Conservation (phyloP, 1,284 basidiomycete species). For the Leccinum pachyderme region DNA sequence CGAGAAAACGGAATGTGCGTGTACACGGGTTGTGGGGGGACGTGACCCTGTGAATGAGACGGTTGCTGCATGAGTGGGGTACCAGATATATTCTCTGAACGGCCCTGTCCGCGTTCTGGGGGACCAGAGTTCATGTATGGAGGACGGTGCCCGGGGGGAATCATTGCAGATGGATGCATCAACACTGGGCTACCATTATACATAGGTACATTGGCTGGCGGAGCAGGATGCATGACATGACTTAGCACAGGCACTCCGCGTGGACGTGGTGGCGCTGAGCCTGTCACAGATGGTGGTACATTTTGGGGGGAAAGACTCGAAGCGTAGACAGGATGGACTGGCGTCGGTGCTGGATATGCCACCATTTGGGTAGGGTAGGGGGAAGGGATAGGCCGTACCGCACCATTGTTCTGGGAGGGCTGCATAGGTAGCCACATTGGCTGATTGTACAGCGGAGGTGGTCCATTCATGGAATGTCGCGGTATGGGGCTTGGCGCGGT, state of each 20-base stretch:
- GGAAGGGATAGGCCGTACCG: slow-evolving; percentile 57
- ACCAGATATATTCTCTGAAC: slow-evolving; percentile 27
- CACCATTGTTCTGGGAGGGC: slow-evolving; percentile 44
- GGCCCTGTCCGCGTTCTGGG: slow-evolving; percentile 29
- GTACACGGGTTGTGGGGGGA: slow-evolving; percentile 33
- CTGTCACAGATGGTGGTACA: slow-evolving; percentile 38
- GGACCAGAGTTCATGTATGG: slow-evolving; percentile 28
- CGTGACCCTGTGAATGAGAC: slow-evolving; percentile 26
- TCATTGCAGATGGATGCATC: slow-evolving; percentile 52
- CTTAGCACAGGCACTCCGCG: slow-evolving; percentile 56
- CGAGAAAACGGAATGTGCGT: slow-evolving; percentile 36
- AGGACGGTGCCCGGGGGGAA: slow-evolving; percentile 31
- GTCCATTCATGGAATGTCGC: slow-evolving; percentile 59
- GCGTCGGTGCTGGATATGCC: slow-evolving; percentile 54
- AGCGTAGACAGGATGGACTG: slow-evolving; percentile 50
- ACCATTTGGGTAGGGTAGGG: slow-evolving; percentile 67
- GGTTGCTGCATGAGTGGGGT: slow-evolving; percentile 30
- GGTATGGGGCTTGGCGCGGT: slow-evolving; percentile 62
- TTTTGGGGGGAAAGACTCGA: slow-evolving; percentile 47
- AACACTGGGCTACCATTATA: slow-evolving; percentile 67
- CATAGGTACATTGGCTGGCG: slow-evolving; percentile 43
- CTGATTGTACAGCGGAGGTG: slow-evolving; percentile 55
- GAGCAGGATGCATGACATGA: slow-evolving; percentile 61
- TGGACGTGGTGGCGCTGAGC: slow-evolving; percentile 46
- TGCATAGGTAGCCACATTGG: slow-evolving; percentile 65